Evolutionary conservation across 2,329 filamentous ascomycete genomes (phyloP), one percentile per base, ranked within the genome.

Genomic region (Conoideocrella luteorostrata): DNA sequence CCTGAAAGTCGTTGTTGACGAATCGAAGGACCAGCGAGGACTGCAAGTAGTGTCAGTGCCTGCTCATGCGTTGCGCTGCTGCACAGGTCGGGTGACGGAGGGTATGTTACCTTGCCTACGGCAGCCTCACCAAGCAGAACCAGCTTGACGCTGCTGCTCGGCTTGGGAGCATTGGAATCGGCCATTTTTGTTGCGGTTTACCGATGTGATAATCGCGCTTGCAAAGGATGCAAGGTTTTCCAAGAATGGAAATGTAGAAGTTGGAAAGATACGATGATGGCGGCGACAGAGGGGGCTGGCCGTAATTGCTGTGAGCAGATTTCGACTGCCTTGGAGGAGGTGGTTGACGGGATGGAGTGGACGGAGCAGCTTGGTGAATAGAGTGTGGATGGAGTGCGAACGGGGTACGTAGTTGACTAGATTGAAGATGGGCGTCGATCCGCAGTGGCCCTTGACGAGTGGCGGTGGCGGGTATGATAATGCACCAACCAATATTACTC

Each of bases 1-100:
- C 93, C 74, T 98, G 93, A 61, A 98, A 98, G 69, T 97, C 91
- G 71, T 98, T 93, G 77, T 97, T 97, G 64, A 98, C 93, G 69
- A 98, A 98, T 61, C 93, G 88, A 63, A 98, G 78, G 51, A 98
- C 93, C 47, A 98, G 82, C 36, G 93, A 98, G 39, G 93, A 97
- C 93, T 95, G 59, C 47, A 29, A 44, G 47, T 50, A 44, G 40
- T 43, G 50, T 60, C 49, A 66, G 52, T 33, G 22, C 22, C 4
- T 13, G 37, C 13, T 38, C 35, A 15, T 18, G 18, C 7, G 17
- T 38, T 21, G 17, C n/a, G n/a, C n/a, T n/a, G n/a, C n/a, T n/a
- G n/a, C n/a, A n/a, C n/a, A n/a, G n/a, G n/a, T n/a, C n/a, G n/a
- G n/a, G n/a, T n/a, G n/a, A 29, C 22, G 12, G 17, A 23, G 24